These are phyloP conservation scores for Pyrenophora tritici-repentis DNA, from an alignment of 2,329 filamentous ascomycete genomes.

Conservation along the genomic window DNA sequence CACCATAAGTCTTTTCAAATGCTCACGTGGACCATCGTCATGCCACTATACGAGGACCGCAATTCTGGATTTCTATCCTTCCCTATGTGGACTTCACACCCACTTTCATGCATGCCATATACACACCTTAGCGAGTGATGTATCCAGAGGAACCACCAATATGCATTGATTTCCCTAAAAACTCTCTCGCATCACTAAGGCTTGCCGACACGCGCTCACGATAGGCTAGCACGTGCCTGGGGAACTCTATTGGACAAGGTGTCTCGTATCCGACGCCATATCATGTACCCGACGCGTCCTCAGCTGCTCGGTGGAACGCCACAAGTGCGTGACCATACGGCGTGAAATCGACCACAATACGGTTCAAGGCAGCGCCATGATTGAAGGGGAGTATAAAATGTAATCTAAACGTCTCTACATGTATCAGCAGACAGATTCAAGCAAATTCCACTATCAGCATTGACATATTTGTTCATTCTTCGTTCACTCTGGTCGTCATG, in stretches of 20 bases:
- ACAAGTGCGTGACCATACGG: no score
- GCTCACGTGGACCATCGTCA: background rate
- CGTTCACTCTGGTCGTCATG: slow-evolving; percentile 7
- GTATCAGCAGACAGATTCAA: no score
- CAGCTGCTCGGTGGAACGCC: no score
- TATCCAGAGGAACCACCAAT: background rate
- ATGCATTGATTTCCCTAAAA: slow-evolving; percentile 7
- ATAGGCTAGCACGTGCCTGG: background rate
- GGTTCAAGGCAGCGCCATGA: no score
- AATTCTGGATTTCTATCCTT: background rate
- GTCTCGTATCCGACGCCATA: background rate
- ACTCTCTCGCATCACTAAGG: background rate
- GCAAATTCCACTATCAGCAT: background rate
- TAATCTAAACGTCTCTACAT: no score
- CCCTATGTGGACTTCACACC: no score
- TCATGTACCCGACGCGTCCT: no score
- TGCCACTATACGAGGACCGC: background rate
- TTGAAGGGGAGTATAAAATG: no score
- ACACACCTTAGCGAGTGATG: slow-evolving; percentile 3
- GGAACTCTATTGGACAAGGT: background rate
- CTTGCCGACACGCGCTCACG: background rate
- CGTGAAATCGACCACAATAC: no score
- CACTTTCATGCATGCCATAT: slow-evolving; percentile 6
- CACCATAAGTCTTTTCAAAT: no score
- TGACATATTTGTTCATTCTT: background rate